Base-by-base conservation (phyloP, 106 monocot species). In the Apostasia ramifera region DNA sequence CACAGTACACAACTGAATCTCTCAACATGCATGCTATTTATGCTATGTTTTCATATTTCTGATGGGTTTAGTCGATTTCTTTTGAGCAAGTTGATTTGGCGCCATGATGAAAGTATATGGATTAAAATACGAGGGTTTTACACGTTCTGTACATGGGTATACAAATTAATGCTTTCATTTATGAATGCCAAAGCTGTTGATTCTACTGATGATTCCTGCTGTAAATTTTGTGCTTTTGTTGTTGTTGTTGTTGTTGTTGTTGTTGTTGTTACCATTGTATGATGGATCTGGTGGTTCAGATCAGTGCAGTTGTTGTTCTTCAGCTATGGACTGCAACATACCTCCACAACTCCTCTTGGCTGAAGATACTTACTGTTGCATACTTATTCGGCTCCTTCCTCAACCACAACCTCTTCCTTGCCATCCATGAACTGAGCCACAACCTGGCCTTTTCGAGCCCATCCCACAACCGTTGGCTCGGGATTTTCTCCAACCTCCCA, bases 371-470 rank as follows among this genome's bases (percentile, higher is more conserved):
- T 6, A 40, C 59, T 1, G 74, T 83, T 53, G 80, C 94, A 8
- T 91, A 94, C 77, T 94, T 94, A 74, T 94, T 94, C 45, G 94
- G 94, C 44, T 91, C 94, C 44, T 91, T 94, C 82, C 82, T 94
- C 47, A 94, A 91, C 73, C 94, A 94, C 87, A 94, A 94, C 52
- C 88, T 94, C 70, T 94, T 94, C 72, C 81, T 94, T 0, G 94
- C 91, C 64, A 94, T 94, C 66, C 94, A 94, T 38, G 94, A 94
- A 67, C 87, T 94, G 40, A 91, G 87, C 82, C 94, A 94, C 84
- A 94, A 94, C 72, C 87, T 94, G 0, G 94, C 94, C 68, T 94
- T 94, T 81, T 88, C 88, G 2, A 79, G 77, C 50, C 94, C 94
- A 1, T 47, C 67, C 59, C 73, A 76, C 74, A 94, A 94, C 63